Base-by-base conservation (phyloP, 768 basidiomycete genomes). In the Suillus ampliporus region DNA sequence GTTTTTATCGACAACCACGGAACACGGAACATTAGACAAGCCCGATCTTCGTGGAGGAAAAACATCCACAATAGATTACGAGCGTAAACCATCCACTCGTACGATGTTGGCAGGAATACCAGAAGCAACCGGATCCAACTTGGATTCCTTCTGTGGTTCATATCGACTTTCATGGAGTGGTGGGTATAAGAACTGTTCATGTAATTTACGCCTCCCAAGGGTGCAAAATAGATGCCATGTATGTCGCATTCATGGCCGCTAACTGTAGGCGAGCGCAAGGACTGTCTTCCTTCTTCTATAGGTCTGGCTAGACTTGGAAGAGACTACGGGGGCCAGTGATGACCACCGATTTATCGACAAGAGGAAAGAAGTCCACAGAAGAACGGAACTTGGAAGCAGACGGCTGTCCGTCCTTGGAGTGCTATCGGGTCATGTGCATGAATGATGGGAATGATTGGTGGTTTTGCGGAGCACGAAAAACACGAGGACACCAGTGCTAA, bases 51-150 rank as follows among this genome's bases (percentile, higher is more conserved):
- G 7, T 43, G 4, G 38, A 44, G 31, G 9, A 44, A 48, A 48
- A 15, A 17, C 28, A 50, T 50, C 17, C 5, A 51, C 28, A 51
- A 51, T 28, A 51, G 50, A 34, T 51, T 51, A 19, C 50, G 50
- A 28, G 50, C 50, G 50, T 28, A 34, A 51, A 34, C 14, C 10
- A 47, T 23, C 46, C 23, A 26, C 23, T 23, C 7, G 46, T 47
- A 15, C 6, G 46, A 15, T 26, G 46, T 47, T n/a, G n/a, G n/a
- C 50, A 51, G 11, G 31, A 19, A n/a, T 34, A 34, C 34, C 31
- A 51, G 50, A 51, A 51, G 50, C 31, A n/a, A n/a, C 28, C 50
- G 50, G 50, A n/a, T n/a, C n/a, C n/a, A 51, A 51, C 50, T 34
- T 51, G 48, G 17, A 47, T 14, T 15, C 13, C 50, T 51, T 51